A percentile compares a stretch with the other conserved stretches of the same genome.
These are phyloP conservation scores for Mycena galopus DNA, from an alignment of 768 basidiomycete genomes.

Conservation along the genomic window DNA sequence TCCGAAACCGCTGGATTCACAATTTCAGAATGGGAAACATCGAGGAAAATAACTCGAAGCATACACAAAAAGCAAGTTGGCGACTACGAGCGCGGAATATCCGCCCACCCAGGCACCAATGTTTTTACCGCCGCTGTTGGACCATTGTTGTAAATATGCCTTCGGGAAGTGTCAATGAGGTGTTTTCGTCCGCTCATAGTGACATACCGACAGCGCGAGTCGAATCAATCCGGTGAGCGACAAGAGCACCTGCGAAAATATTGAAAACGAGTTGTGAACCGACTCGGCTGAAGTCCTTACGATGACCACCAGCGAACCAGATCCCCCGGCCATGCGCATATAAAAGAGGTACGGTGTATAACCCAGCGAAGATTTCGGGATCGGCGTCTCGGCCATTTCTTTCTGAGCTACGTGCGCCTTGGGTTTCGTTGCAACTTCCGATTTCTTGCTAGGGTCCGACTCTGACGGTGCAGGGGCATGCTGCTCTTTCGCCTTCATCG, in stretches of 20 bases:
- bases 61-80: not conserved
- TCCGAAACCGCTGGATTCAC: not conserved
- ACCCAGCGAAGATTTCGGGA: conserved; percentile 9
- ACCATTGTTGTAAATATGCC: conserved; percentile 21
- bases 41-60: not conserved
- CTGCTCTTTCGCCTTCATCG: not conserved
- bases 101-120: conserved; percentile 13
- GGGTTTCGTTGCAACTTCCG: not conserved
- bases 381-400: not conserved
- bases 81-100: not conserved
- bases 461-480: too few species aligned
- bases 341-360: conserved; percentile 22
- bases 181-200: too few species aligned
- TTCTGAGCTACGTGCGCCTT: conserved; percentile 7
- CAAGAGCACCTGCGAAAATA: not conserved
- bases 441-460: too few species aligned
- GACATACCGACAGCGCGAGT: too few species aligned
- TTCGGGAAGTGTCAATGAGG: not conserved
- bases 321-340: conserved; percentile 17
- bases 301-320: not conserved
- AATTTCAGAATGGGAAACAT: too few species aligned
- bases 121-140: not conserved
- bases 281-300: not conserved
- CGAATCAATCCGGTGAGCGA: not conserved
- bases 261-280: too few species aligned